Percentiles rank a stretch among this genome's conserved stretches.
Evolutionary conservation across 176 grass and related monocot species (phyloP).

Genomic region (Oryza longistaminata): DNA sequence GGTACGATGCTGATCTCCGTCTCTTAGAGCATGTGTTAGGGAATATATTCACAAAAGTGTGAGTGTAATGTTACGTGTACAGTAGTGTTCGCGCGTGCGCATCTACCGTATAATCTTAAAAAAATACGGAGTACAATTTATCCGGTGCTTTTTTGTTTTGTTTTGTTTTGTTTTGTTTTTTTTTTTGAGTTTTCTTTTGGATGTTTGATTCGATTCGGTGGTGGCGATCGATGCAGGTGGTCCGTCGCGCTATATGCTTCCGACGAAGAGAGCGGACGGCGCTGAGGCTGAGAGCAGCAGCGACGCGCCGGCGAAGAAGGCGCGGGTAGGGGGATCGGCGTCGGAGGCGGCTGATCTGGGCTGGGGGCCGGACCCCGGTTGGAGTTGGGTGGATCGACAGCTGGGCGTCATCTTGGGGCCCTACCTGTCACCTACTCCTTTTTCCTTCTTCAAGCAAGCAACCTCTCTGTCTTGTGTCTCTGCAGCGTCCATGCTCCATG

Average conservation of each 20-base stretch:
- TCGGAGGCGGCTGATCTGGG: neutral
- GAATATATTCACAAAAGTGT: too few species aligned
- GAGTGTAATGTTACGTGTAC: too few species aligned
- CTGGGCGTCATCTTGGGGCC: neutral
- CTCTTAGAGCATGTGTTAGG: too few species aligned
- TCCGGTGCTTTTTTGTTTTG: neutral
- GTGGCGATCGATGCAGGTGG: conserved; percentile 16
- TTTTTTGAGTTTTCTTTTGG: too few species aligned
- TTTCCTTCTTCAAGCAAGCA: neutral
- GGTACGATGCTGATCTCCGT: too few species aligned
- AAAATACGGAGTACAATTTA: neutral
- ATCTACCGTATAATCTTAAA: too few species aligned
- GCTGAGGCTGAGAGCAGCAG: conserved; percentile 4
- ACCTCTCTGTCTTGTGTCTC: neutral
- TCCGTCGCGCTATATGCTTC: conserved; percentile 1
- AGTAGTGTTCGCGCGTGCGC: too few species aligned
- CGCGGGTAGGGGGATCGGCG: conserved; percentile 9
- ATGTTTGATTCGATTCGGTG: conserved; percentile 37
- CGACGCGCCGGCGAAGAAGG: conserved; percentile 32
- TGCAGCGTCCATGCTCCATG: neutral
- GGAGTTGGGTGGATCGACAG: neutral
- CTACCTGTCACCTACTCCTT: neutral
- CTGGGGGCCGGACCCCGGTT: neutral
- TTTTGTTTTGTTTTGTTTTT: neutral
- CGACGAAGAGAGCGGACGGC: conserved; percentile 26